Evolutionary conservation across 2,329 filamentous ascomycete species (phyloP).

Genomic region (Pestalotiopsis sp.): DNA sequence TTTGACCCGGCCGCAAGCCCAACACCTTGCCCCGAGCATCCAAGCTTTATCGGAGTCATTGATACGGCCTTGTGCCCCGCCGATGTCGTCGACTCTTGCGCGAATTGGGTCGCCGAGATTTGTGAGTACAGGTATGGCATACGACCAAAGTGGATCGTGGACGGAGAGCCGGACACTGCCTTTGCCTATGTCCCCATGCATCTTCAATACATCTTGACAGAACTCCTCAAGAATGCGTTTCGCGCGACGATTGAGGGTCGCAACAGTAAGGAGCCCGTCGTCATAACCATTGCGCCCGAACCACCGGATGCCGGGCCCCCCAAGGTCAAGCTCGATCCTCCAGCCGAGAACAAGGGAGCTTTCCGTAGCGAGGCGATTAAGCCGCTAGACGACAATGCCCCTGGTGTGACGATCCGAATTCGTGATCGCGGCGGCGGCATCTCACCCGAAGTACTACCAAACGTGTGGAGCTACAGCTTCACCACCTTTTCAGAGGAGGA

Average conservation of each 20-base stretch:
- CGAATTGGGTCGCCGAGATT: constrained; percentile 90
- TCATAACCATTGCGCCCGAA: constrained; percentile 86
- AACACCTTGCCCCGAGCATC: constrained; percentile 53
- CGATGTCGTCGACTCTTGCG: constrained; percentile 79
- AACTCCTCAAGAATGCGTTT: constrained; percentile 96
- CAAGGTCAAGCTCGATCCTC: constrained; percentile 35
- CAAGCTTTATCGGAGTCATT: constrained; percentile 89
- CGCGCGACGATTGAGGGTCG: constrained; percentile 86
- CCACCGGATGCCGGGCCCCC: constrained; percentile 39
- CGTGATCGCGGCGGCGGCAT: constrained; percentile 96
- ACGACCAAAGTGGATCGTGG: constrained; percentile 77
- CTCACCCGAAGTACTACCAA: constrained; percentile 75
- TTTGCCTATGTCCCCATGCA: constrained; percentile 96
- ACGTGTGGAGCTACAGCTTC: constrained; percentile 97
- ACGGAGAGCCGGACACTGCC: constrained; percentile 82
- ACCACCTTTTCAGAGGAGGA: constrained; percentile 84
- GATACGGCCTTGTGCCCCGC: constrained; percentile 87
- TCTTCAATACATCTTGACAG: constrained; percentile 95
- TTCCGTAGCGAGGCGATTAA: constrained; percentile 52
- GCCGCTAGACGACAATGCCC: constrained; percentile 66
- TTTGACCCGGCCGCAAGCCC: constrained; percentile 56
- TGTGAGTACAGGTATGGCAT: constrained; percentile 96
- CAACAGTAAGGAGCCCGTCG: constrained; percentile 79
- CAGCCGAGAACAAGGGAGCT: constrained; percentile 40
- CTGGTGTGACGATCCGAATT: constrained; percentile 93